Conservation (phyloP, 169 alveolate species). For the Eimeria brunetti region DNA sequence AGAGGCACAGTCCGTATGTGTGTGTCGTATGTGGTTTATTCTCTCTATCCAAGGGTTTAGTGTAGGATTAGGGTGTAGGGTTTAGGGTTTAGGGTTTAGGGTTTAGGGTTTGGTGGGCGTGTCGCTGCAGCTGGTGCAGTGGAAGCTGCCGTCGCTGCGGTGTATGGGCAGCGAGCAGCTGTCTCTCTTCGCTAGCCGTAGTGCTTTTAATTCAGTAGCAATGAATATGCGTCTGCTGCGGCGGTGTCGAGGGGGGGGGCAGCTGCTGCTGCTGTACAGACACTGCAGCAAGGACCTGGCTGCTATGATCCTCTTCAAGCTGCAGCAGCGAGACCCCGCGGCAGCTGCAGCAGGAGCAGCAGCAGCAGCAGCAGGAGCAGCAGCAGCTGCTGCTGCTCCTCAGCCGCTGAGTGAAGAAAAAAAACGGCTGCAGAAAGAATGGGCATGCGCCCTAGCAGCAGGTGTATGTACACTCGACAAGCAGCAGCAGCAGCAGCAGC, state of each 20-base stretch:
- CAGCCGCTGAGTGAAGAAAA: neutral
- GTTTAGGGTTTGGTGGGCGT: neutral
- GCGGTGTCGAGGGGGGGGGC: slow-evolving; percentile 37
- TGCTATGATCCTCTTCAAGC: slow-evolving; percentile 12
- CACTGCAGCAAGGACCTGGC: slow-evolving; percentile 72
- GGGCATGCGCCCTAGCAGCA: slow-evolving; percentile 60
- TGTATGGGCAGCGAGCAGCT: slow-evolving; percentile 74
- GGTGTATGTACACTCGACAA: slow-evolving; percentile 54
- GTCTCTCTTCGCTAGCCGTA: slow-evolving; percentile 50
- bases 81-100: neutral
- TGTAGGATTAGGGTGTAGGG: neutral
- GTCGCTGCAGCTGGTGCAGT: slow-evolving; percentile 61
- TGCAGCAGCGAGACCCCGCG: no score
- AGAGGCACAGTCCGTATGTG: neutral
- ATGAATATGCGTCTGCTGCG: slow-evolving; percentile 65
- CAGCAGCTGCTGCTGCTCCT: neutral
- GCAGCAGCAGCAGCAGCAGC: slow-evolving; percentile 74
- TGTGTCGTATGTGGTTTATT: neutral
- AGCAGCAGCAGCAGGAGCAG: neutral
- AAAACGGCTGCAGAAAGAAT: neutral
- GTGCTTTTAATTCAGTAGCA: slow-evolving; percentile 58
- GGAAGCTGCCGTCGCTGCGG: slow-evolving; percentile 70
- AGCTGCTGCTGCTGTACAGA: slow-evolving; percentile 54
- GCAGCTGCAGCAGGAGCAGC: no score
- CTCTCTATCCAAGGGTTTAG: no score